phyloP scores from a whole-genome alignment of 257 asterid genomes.

The Solanum acaule region DNA sequence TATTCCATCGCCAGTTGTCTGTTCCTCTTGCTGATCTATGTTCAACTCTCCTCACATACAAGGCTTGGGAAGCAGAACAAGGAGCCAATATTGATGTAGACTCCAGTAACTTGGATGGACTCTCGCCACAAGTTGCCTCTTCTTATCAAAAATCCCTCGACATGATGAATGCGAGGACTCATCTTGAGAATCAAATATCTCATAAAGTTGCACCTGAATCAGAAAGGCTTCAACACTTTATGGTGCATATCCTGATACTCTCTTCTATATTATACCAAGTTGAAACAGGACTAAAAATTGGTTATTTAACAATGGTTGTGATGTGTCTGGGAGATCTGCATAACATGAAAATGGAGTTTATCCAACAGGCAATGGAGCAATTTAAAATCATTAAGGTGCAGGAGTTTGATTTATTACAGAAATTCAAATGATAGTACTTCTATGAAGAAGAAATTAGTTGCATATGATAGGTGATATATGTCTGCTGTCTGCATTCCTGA shows the following conservation, averaged over 20 bases:
- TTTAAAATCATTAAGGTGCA: background rate
- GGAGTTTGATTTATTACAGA: background rate
- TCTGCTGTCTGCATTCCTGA: background rate
- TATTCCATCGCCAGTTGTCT: constrained; percentile 88
- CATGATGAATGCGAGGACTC: constrained; percentile 61
- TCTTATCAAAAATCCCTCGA: constrained; percentile 70
- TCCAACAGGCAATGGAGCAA: background rate
- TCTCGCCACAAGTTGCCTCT: constrained; percentile 56
- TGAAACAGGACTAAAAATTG: background rate
- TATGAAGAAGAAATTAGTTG: background rate
- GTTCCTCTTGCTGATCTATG: constrained; percentile 59
- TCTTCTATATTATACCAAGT: background rate
- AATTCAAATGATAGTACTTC: background rate
- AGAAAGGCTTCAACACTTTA: constrained; percentile 58
- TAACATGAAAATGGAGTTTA: background rate
- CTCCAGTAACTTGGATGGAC: constrained; percentile 43
- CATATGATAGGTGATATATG: background rate
- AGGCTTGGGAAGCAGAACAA: constrained; percentile 74
- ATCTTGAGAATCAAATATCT: constrained; percentile 61
- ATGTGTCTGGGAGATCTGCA: background rate
- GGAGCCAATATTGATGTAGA: constrained; percentile 39
- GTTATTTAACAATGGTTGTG: background rate
- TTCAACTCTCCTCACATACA: constrained; percentile 54
- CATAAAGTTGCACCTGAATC: constrained; percentile 36
- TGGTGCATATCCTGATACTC: constrained; percentile 30